Conservation (phyloP, 176 grass and related monocot species). For the Eremochloa ophiuroides region DNA sequence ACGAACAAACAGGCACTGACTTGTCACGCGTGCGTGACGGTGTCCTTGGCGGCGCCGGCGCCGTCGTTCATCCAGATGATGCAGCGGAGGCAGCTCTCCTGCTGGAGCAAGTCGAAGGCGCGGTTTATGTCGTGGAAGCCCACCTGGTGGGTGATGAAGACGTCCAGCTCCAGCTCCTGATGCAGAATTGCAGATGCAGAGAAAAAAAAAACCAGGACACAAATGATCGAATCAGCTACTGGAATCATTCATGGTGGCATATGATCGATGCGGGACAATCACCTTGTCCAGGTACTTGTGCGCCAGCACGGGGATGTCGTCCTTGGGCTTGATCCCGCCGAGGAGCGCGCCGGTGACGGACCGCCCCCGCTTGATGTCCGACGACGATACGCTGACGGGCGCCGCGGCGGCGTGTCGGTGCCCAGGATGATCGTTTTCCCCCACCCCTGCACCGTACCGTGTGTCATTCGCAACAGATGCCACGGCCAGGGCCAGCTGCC, state of each 20-base stretch:
- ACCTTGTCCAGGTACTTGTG: conserved; percentile 46
- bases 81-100: conserved; percentile 48
- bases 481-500: neutral
- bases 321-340: conserved; percentile 57
- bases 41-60: neutral
- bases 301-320: conserved; percentile 44
- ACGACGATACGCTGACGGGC: conserved; percentile 8
- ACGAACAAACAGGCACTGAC: neutral
- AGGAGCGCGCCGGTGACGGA: conserved; percentile 34
- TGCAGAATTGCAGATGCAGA: too few relatives aligned
- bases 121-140: conserved; percentile 47
- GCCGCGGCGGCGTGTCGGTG: neutral
- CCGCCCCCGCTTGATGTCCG: conserved; percentile 18
- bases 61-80: conserved; percentile 45
- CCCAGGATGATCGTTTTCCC: conserved; percentile 61
- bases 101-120: conserved; percentile 42
- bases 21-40: neutral
- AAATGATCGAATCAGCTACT: neutral
- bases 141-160: conserved; percentile 48
- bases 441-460: conserved; percentile 41
- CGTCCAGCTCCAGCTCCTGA: conserved; percentile 55
- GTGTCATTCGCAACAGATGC: too few relatives aligned
- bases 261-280: neutral
- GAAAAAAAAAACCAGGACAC: neutral
- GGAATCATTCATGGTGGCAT: neutral